Base-by-base conservation (phyloP, 2,329 filamentous ascomycete species). In the Cordyceps fumosorosea region DNA sequence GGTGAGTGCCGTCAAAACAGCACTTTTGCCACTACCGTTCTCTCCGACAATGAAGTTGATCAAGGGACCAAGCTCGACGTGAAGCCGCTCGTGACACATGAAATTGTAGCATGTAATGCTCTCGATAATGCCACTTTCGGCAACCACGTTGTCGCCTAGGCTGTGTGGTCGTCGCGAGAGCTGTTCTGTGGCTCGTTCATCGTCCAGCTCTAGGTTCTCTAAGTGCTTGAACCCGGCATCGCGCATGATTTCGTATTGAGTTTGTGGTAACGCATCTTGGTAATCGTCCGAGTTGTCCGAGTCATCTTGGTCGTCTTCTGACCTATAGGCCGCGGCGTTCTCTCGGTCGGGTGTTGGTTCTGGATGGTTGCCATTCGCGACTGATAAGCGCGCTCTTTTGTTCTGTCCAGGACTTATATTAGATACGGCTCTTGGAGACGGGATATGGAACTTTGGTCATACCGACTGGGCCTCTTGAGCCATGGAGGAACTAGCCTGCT, bases 21-120 rank as follows among this genome's bases (percentile, higher is more conserved):
- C 95, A 73, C 95, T 99, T 78, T 99, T 99, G 42, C 95, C 95
- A 72, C 93, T 98, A 37, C 95, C 95, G 72, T 99, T 99, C 74
- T 96, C 92, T 18, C 95, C 95, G 61, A 97, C 93, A 65, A 99
- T 93, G 75, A 99, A 99, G 75, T 99, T 99, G 74, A 99, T 96
- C 44, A 97, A 79, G 0, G 95, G 95, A 0, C 95, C 95, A n/a
- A 99, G 81, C 62, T 89, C 84, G 64, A 96, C 89, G 50, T 89
- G 85, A 20, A 98, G 82, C 61, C 88, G 87, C 51, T 86, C 81
- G 73, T 99, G 95, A 70, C 93, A 98, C 95, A 98, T 98, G 75
- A 98, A 98, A 73, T 97, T 97, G 68, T 86, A 84, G 73, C 92
- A 96, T 44, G 87, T 89, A 61, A 98, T 89, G 65, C 88, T 88